Evolutionary conservation across 441 rosid species (phyloP).

Genomic region (Adansonia madagascariensis): DNA sequence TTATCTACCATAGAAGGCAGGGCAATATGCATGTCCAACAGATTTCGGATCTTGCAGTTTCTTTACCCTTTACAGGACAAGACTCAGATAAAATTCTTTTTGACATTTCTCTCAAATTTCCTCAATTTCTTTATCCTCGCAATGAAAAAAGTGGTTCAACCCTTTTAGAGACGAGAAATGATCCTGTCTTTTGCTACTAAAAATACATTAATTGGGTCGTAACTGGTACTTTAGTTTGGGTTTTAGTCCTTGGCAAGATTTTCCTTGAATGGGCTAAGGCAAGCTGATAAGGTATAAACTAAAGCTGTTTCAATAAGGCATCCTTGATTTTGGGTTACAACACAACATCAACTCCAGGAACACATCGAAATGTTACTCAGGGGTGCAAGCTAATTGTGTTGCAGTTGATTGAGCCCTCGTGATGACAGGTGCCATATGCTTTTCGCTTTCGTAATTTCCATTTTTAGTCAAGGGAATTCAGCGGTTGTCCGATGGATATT

Average conservation of each 20-base stretch:
- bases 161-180: too few species aligned
- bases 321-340: not conserved
- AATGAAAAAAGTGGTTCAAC: not conserved
- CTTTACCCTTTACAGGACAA: not conserved
- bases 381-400: too few species aligned
- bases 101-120: too few species aligned
- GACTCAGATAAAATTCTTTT: not conserved
- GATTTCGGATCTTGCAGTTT: not conserved
- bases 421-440: too few species aligned
- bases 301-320: not conserved
- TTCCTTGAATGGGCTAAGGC: not conserved
- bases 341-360: not conserved
- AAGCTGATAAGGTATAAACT: too few species aligned
- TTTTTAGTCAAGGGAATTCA: constrained; percentile 36
- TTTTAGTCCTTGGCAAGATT: not conserved
- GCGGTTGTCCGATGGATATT: constrained; percentile 32
- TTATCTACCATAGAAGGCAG: too few species aligned
- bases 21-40: not conserved
- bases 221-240: not conserved
- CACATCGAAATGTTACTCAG: not conserved
- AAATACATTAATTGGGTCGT: not conserved
- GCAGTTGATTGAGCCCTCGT: too few species aligned
- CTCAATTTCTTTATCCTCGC: not conserved
- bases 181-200: not conserved
- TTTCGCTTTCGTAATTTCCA: constrained; percentile 16